Percentiles rank a stretch among this genome's conserved stretches.
Evolutionary conservation across 345 rosid genomes (phyloP).

Genomic region (Syzygium grande): DNA sequence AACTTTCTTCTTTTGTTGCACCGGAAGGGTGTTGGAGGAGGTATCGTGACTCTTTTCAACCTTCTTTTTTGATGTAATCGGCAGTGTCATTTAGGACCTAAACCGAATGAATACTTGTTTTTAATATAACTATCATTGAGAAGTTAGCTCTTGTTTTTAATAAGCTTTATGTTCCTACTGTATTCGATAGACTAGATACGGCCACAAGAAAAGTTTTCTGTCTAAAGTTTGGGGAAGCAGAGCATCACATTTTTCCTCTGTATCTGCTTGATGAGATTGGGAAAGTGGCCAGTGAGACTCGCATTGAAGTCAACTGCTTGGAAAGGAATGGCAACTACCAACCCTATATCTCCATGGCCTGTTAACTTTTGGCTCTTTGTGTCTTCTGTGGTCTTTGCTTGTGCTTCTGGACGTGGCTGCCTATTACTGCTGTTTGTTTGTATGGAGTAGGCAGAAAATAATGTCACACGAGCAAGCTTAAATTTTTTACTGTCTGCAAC

Average conservation of each 20-base stretch:
- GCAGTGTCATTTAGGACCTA: not conserved
- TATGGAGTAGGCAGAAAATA: not conserved
- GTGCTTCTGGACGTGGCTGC: not conserved
- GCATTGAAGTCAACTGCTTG: not conserved
- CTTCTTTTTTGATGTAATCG: not conserved
- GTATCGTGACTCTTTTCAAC: slow-evolving; percentile 13
- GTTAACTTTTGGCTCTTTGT: not conserved
- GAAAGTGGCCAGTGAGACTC: not conserved
- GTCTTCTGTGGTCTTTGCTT: not conserved
- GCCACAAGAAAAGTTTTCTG: not conserved
- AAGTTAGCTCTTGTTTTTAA: not conserved
- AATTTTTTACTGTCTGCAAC: not conserved
- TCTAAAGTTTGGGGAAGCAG: not conserved
- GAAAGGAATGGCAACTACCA: not conserved
- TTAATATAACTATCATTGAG: not conserved
- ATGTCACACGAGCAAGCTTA: not conserved
- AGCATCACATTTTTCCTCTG: not conserved
- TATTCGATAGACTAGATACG: not conserved
- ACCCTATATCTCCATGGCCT: not conserved
- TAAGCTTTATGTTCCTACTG: not conserved
- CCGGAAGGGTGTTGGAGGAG: slow-evolving; percentile 83
- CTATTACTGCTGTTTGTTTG: not conserved
- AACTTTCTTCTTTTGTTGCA: slow-evolving; percentile 93
- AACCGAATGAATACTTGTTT: not conserved
- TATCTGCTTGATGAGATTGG: not conserved